These are phyloP conservation scores for Metarhizium rileyi DNA, from an alignment of 2,329 filamentous ascomycete species.

Conservation along the genomic window DNA sequence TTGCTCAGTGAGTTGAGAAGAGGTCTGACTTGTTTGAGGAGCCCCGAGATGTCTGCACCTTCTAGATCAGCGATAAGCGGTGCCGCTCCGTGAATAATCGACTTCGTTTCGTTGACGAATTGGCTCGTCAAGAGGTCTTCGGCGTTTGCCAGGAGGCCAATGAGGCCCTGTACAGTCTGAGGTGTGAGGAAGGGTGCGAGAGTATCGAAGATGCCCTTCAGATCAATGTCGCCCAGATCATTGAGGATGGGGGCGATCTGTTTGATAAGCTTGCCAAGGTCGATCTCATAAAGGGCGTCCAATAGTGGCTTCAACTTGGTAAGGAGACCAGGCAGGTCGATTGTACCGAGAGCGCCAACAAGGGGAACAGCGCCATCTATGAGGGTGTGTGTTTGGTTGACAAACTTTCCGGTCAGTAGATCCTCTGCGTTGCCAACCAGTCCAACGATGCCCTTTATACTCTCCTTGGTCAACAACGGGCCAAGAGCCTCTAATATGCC, in stretches of 20 bases:
- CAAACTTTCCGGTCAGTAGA: constrained; percentile 21
- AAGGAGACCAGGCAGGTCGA: constrained; percentile 24
- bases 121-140: constrained; percentile 26
- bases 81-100: constrained; percentile 26
- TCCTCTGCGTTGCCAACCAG: constrained; percentile 25
- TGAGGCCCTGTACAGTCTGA: constrained; percentile 22
- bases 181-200: constrained; percentile 26
- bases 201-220: constrained; percentile 22
- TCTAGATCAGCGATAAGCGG: constrained; percentile 26
- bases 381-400: constrained; percentile 20
- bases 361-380: constrained; percentile 27
- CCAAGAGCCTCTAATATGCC: constrained; percentile 21
- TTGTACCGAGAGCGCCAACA: constrained; percentile 21
- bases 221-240: constrained; percentile 21
- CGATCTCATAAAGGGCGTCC: constrained; percentile 20
- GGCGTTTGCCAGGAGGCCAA: constrained; percentile 26
- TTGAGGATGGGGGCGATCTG: constrained; percentile 20
- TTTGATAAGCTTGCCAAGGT: constrained; percentile 17
- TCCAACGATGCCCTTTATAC: constrained; percentile 23
- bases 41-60: constrained; percentile 26
- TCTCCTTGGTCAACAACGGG: constrained; percentile 24
- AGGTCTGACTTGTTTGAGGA: constrained; percentile 25
- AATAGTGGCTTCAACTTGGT: constrained; percentile 21
- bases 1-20: constrained; percentile 25
- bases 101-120: constrained; percentile 32